These are phyloP conservation scores for Dictyostelium firmibasis DNA, from an alignment of 78 protist species.

Conservation along the genomic window DNA sequence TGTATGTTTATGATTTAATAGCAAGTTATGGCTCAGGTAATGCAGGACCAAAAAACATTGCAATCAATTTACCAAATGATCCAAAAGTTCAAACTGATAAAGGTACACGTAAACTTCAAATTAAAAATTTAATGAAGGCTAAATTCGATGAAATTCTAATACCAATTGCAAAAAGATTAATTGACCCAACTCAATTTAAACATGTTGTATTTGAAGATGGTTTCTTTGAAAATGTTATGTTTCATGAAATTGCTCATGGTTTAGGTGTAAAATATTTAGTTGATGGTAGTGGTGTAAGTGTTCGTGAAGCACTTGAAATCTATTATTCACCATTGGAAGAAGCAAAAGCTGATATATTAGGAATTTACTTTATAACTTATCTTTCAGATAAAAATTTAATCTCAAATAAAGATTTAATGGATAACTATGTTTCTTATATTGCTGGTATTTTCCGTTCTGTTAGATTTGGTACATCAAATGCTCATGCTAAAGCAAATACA, in stretches of 20 bases:
- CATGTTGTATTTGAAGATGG: not conserved
- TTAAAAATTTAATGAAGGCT: not conserved
- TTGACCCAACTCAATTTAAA: not conserved
- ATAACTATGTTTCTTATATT: not conserved
- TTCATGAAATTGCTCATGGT: slow-evolving; percentile 4
- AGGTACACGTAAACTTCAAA: not conserved
- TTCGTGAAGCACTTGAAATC: not conserved
- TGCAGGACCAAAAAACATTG: not conserved
- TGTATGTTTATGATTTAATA: slow-evolving; percentile 4
- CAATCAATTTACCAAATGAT: slow-evolving; percentile 21
- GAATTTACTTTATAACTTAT: not conserved
- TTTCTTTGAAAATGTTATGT: slow-evolving; percentile 6
- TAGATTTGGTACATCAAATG: not conserved
- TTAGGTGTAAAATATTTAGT: slow-evolving; percentile 3
- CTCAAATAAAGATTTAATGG: not conserved
- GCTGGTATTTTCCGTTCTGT: not conserved
- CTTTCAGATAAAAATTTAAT: not conserved
- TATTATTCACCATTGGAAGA: not conserved
- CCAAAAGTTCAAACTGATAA: not conserved
- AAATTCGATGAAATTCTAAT: not conserved
- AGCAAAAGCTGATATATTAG: not conserved
- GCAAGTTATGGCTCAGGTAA: not conserved
- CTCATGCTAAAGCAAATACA: not conserved
- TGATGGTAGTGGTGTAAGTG: not conserved
- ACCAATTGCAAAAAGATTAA: not conserved